Evolutionary conservation across 805 yeast species (phyloP).

Genomic region (Kuraishia piskuri): DNA sequence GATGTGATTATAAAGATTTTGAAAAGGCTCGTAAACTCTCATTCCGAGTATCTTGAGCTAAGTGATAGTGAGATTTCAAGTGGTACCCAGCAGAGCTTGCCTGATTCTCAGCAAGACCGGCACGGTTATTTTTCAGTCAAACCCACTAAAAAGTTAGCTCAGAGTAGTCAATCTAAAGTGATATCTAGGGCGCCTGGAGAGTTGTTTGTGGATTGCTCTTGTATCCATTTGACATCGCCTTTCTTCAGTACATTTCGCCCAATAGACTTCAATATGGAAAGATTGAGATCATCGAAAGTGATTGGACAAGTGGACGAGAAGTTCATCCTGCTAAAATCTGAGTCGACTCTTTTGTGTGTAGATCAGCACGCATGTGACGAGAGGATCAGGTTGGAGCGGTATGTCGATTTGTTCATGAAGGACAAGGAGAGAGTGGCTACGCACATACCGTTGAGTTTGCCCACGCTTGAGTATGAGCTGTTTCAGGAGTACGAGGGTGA

Average conservation of each 20-base stretch:
- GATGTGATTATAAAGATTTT: not conserved
- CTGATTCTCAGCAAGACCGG: too few species aligned
- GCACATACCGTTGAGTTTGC: conserved; percentile 14
- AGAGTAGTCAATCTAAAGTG: not conserved
- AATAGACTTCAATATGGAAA: conserved; percentile 12
- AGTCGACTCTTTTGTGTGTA: conserved; percentile 28
- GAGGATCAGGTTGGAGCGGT: conserved; percentile 50
- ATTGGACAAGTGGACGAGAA: conserved; percentile 56
- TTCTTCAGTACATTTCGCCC: conserved; percentile 8
- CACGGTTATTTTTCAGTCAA: too few species aligned
- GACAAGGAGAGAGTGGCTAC: conserved; percentile 4
- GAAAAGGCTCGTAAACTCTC: not conserved
- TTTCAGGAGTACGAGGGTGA: conserved; percentile 19
- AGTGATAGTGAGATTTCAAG: too few species aligned
- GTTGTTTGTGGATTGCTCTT: not conserved
- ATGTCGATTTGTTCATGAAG: conserved; percentile 16
- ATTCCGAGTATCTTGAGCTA: too few species aligned
- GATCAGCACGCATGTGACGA: conserved; percentile 91
- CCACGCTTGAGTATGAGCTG: conserved; percentile 23
- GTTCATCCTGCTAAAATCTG: conserved; percentile 42
- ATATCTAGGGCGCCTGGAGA: conserved; percentile 1
- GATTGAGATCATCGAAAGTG: conserved; percentile 20
- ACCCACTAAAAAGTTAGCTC: not conserved
- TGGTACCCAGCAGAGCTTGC: too few species aligned
- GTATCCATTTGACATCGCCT: not conserved